Conservation (phyloP, 306 rosid genomes). For the Biancaea sappan region DNA sequence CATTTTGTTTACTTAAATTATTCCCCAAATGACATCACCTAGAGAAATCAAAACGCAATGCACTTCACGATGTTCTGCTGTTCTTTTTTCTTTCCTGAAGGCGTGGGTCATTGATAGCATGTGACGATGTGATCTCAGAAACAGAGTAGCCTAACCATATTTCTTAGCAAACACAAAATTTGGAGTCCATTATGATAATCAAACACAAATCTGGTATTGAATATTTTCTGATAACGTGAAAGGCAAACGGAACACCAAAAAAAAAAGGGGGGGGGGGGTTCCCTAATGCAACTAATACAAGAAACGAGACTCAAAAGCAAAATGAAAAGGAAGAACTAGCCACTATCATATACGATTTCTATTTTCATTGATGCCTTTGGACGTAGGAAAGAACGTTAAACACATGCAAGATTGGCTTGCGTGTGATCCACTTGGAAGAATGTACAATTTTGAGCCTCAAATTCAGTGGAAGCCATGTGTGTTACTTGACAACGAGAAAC, state of each 20-base stretch:
- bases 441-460: conserved; percentile 1
- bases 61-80: too few species aligned
- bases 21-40: too few species aligned
- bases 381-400: not conserved
- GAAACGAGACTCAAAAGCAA: not conserved
- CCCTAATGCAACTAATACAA: not conserved
- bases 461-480: conserved; percentile 16
- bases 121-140: too few species aligned
- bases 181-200: not conserved
- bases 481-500: conserved; percentile 45
- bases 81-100: too few species aligned
- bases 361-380: not conserved
- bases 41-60: too few species aligned
- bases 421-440: conserved; percentile 3
- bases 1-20: too few species aligned
- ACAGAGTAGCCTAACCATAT: too few species aligned
- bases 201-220: not conserved
- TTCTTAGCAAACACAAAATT: too few species aligned
- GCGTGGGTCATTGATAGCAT: too few species aligned
- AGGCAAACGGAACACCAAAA: not conserved
- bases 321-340: not conserved
- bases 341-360: not conserved
- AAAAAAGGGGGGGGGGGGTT: too few species aligned
- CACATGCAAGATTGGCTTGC: not conserved
- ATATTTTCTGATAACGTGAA: not conserved